Percentiles rank a stretch among this genome's conserved stretches.
Evolutionary conservation across 129 eudicot genomes (phyloP).

Genomic region (Sambucus nigra): DNA sequence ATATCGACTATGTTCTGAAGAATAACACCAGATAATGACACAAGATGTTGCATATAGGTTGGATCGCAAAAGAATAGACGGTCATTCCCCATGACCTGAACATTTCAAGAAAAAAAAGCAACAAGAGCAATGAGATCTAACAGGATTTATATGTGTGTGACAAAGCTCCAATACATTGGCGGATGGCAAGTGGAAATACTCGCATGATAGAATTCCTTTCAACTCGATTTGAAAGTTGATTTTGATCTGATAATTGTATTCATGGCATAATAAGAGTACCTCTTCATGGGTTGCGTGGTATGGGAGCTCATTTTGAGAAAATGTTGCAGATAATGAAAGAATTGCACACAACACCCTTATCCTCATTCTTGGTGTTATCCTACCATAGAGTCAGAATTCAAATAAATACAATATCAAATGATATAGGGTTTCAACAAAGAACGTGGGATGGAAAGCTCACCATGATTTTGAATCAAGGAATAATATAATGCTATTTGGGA

Average conservation of each 20-base stretch:
- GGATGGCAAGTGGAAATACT: not conserved
- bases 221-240: not conserved
- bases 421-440: not conserved
- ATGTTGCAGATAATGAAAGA: slow-evolving; percentile 38
- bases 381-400: slow-evolving; percentile 18
- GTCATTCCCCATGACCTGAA: slow-evolving; percentile 52
- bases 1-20: slow-evolving; percentile 30
- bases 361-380: slow-evolving; percentile 47
- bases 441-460: slow-evolving; percentile 29
- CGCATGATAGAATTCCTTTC: not conserved
- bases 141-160: not conserved
- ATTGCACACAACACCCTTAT: slow-evolving; percentile 40
- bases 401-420: slow-evolving; percentile 1
- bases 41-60: slow-evolving; percentile 33
- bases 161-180: not conserved
- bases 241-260: not conserved
- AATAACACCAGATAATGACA: slow-evolving; percentile 34
- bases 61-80: slow-evolving; percentile 38
- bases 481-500: slow-evolving; percentile 44
- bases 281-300: slow-evolving; percentile 32
- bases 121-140: not conserved
- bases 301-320: slow-evolving; percentile 42
- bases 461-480: slow-evolving; percentile 53
- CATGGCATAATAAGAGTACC: slow-evolving; percentile 31
- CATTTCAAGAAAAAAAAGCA: not conserved